Evolutionary conservation across 1,284 basidiomycete genomes (phyloP), one percentile per base, ranked within the genome.

Genomic region (Puccinia novopanici): DNA sequence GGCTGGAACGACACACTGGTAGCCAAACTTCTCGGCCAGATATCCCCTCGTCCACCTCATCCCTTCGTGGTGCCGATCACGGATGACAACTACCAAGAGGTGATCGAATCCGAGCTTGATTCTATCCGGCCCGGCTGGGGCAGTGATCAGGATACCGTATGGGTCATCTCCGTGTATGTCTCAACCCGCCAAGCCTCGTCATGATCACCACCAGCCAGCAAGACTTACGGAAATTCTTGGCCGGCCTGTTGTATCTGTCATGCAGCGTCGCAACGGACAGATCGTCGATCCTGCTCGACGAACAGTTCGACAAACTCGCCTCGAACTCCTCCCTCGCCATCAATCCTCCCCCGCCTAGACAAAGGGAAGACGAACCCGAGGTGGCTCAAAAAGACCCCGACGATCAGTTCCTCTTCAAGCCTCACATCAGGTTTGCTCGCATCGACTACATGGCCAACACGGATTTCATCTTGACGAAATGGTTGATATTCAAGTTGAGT

Each of bases 401-500:
- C 42, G 78, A 80, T 45, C 70, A 54, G 1, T 72, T 52, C 37
- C 42, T 80, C 4, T 80, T 80, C 48, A 68, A 68, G 22, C 45
- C 78, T 15, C 48, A 80, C 22, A 52, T 80, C 37, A 52, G 70
- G 54, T 80, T 80, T n/a, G 78, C 54, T 40, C 37, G 78, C 24
- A 73, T 80, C 42, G 78, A 80, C 52, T 80, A 80, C 59, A 80
- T 80, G 78, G 71, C 19, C 10, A 80, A 74, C 24, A 73, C 78
- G 13, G 78, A 80, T 74, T 50, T 73, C 42, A 61, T 73, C 19
- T 40, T 80, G 13, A 80, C 78, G 13, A 80, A 67, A 73, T 80
- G 78, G 78, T 57, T 80, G 55, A 80, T 80, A 40, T 80, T 80
- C 70, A 80, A 80, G 78, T 80, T 71, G 68, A 71, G 30, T n/a